Conservation (phyloP, 2,329 filamentous ascomycete species). For the Talaromyces sp. region DNA sequence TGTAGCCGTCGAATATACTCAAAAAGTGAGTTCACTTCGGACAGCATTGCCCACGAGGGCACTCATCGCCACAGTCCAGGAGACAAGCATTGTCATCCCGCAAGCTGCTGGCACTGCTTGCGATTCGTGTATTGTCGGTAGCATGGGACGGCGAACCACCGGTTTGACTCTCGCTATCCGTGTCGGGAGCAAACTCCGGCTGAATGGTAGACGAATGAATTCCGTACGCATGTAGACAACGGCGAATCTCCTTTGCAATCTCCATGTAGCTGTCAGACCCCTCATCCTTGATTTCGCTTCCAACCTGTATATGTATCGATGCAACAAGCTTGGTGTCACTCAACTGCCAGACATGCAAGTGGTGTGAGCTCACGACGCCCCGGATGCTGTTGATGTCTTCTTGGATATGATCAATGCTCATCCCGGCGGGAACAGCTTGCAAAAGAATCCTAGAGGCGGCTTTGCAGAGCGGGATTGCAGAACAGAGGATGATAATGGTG, state of each 20-base stretch:
- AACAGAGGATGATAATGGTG: slow-evolving; percentile 65
- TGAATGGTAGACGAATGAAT: slow-evolving; percentile 98
- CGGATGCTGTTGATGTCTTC: slow-evolving; percentile 83
- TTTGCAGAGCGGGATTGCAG: slow-evolving; percentile 51
- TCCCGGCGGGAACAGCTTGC: slow-evolving; percentile 85
- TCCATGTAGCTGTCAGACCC: slow-evolving; percentile 81
- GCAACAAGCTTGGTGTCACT: slow-evolving; percentile 93
- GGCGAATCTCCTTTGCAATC: slow-evolving; percentile 74
- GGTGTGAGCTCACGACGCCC: slow-evolving; percentile 86
- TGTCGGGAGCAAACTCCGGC: slow-evolving; percentile 64
- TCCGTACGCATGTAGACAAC: slow-evolving; percentile 89
- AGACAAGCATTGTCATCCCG: slow-evolving; percentile 42
- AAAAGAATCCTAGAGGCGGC: slow-evolving; percentile 71
- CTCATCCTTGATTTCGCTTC: slow-evolving; percentile 81
- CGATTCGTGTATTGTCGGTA: slow-evolving; percentile 1
- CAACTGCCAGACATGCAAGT: slow-evolving; percentile 96
- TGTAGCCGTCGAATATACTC: background rate
- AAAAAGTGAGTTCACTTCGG: slow-evolving; percentile 25
- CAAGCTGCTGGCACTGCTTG: slow-evolving; percentile 37
- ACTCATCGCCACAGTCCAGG: slow-evolving; percentile 48
- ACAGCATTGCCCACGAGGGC: slow-evolving; percentile 43
- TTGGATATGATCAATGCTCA: slow-evolving; percentile 84
- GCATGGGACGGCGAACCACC: background rate
- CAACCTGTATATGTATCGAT: slow-evolving; percentile 87
- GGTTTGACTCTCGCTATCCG: slow-evolving; percentile 29